Evolutionary conservation across 2,329 filamentous ascomycete genomes (phyloP).

Genomic region (Coniella vitis): DNA sequence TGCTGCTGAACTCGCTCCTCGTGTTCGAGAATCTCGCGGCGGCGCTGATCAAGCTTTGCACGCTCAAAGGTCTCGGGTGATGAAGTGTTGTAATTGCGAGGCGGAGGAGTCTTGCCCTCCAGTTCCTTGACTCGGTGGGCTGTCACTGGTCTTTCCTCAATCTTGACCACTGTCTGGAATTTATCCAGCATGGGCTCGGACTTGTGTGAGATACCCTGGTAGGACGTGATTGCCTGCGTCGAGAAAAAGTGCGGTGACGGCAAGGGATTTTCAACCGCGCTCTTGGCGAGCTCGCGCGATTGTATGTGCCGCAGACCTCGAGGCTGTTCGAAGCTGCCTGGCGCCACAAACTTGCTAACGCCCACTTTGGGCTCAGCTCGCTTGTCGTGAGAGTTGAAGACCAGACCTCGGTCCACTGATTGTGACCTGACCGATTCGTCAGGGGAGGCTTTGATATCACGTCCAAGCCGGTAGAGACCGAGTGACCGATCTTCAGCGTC

Average conservation of each 20-base stretch:
- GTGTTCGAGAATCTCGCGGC: slow-evolving; percentile 27
- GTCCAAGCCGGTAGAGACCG: slow-evolving; percentile 36
- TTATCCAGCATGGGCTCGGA: slow-evolving; percentile 36
- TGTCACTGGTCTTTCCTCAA: slow-evolving; percentile 41
- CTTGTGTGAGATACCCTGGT: slow-evolving; percentile 32
- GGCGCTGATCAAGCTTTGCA: slow-evolving; percentile 27
- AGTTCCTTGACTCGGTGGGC: slow-evolving; percentile 36
- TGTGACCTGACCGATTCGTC: slow-evolving; percentile 48
- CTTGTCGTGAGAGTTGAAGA: slow-evolving; percentile 54
- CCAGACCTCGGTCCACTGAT: slow-evolving; percentile 56
- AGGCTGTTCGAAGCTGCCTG: slow-evolving; percentile 51
- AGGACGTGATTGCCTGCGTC: slow-evolving; percentile 31
- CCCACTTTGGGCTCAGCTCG: slow-evolving; percentile 58
- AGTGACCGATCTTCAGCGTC: slow-evolving; percentile 32
- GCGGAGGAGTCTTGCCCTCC: slow-evolving; percentile 30
- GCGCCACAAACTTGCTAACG: slow-evolving; percentile 53
- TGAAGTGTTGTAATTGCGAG: slow-evolving; percentile 30
- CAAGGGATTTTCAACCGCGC: slow-evolving; percentile 23
- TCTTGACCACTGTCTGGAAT: slow-evolving; percentile 27
- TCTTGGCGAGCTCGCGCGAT: slow-evolving; percentile 34
- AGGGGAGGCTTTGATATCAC: slow-evolving; percentile 29
- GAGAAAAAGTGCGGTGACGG: slow-evolving; percentile 34
- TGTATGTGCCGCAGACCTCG: slow-evolving; percentile 40
- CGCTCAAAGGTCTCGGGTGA: slow-evolving; percentile 33
- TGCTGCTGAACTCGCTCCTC: slow-evolving; percentile 23